Evolutionary conservation across 2,329 filamentous ascomycete species (phyloP).

Genomic region (Nigrospora oryzae): DNA sequence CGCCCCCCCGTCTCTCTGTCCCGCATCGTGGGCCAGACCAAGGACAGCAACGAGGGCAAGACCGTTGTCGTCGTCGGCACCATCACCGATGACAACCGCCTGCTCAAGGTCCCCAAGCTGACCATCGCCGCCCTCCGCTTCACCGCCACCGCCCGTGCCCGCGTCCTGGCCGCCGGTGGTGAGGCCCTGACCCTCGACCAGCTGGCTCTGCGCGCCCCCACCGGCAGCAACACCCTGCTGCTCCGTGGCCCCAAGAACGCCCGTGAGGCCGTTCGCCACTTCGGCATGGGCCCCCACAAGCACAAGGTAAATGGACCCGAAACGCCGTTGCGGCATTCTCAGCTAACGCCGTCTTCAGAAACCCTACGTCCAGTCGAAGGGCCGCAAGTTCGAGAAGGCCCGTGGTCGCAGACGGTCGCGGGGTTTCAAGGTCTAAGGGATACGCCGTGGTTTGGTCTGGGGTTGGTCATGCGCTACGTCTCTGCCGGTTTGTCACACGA

Average conservation of each 20-base stretch:
- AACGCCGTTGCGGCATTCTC: conserved; percentile 1
- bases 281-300: conserved; percentile 95
- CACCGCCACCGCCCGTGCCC: conserved; percentile 89
- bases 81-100: conserved; percentile 95
- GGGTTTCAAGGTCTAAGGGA: conserved; percentile 98
- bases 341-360: conserved; percentile 53
- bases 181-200: conserved; percentile 95
- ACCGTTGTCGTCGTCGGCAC: conserved; percentile 92
- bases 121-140: conserved; percentile 91
- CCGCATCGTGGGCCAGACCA: conserved; percentile 68
- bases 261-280: conserved; percentile 98
- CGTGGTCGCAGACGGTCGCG: conserved; percentile 97
- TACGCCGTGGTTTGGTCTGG: conserved; percentile 11
- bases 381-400: conserved; percentile 98
- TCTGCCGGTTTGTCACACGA: conserved; percentile 20
- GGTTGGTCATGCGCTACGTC: conserved; percentile 18
- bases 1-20: conserved; percentile 90
- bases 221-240: conserved; percentile 92
- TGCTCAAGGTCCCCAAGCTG: conserved; percentile 83
- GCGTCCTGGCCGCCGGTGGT: conserved; percentile 88
- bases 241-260: conserved; percentile 97
- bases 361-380: conserved; percentile 96
- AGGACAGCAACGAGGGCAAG: conserved; percentile 63
- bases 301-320: conserved; percentile 64
- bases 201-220: conserved; percentile 89